Base-by-base conservation (phyloP, 306 rosid genomes). In the Quercus cerris region DNA sequence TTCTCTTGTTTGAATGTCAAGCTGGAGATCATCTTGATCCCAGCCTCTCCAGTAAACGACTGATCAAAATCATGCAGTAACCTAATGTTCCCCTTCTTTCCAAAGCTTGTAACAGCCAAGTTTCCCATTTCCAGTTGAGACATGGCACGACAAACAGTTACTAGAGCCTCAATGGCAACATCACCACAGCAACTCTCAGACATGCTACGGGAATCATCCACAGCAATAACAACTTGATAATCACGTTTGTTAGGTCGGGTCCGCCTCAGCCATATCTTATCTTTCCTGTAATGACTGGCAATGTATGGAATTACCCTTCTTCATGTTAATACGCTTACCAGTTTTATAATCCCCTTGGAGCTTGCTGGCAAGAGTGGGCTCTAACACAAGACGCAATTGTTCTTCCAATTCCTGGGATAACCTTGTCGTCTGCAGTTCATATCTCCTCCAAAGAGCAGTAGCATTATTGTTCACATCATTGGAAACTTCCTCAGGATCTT, bases 141-240 rank as follows among this genome's bases (percentile, higher is more conserved):
- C n/a, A n/a, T n/a, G n/a, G n/a, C n/a, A n/a, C n/a, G n/a, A n/a
- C n/a, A n/a, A n/a, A n/a, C n/a, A n/a, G n/a, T n/a, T n/a, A n/a
- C n/a, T n/a, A n/a, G n/a, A n/a, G n/a, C n/a, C n/a, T n/a, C n/a
- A n/a, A n/a, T n/a, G n/a, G n/a, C n/a, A n/a, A n/a, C n/a, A n/a
- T n/a, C n/a, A n/a, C n/a, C n/a, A 22, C 94, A 80, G 64, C 87
- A 18, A 85, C 81, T 89, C 85, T 93, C 97, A 9, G 95, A 91
- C 98, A 95, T 93, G 66, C 99, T 95, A 27, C 75, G 89, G 56
- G 99, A 94, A 89, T 95, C 99, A 88, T 95, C 99, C 83, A 95
- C 80, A 1, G 97, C 99, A 81, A 94, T 91, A 38, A 94, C 94
- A 49, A 93, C 88, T 89, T 94, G 97, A 73, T 94, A 94, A 84